Evolutionary conservation across 768 basidiomycete genomes (phyloP).

Genomic region (Russula compacta): DNA sequence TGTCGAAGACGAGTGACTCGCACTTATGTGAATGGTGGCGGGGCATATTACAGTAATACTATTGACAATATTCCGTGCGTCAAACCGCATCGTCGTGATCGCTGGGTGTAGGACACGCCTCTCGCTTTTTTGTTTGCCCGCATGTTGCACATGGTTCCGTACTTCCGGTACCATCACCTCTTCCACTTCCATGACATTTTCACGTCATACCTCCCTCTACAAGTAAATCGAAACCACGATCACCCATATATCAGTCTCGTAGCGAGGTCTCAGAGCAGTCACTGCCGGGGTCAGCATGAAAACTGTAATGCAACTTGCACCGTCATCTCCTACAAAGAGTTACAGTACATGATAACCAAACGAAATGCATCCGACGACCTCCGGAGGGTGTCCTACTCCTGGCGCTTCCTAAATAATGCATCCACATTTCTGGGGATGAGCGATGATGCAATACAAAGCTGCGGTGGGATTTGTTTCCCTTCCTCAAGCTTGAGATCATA

Average conservation of each 20-base stretch:
- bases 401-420: constrained; percentile 1
- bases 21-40: no score
- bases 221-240: not conserved
- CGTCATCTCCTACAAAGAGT: not conserved
- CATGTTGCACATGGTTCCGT: no score
- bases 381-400: not conserved
- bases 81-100: not conserved
- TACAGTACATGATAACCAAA: not conserved
- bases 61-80: no score
- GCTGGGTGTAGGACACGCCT: not conserved
- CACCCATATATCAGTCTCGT: not conserved
- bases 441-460: not conserved
- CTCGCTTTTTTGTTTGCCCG: not conserved
- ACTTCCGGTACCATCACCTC: no score
- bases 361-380: not conserved
- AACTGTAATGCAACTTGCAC: not conserved
- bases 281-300: not conserved
- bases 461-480: constrained; percentile 5
- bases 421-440: not conserved
- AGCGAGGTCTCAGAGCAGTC: not conserved
- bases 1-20: no score
- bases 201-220: not conserved
- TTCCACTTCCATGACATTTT: not conserved
- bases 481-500: constrained; percentile 27
- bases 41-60: no score